These are phyloP conservation scores for Kodamaea kaohsiungensis DNA, from an alignment of 805 yeast genomes.

Conservation along the genomic window DNA sequence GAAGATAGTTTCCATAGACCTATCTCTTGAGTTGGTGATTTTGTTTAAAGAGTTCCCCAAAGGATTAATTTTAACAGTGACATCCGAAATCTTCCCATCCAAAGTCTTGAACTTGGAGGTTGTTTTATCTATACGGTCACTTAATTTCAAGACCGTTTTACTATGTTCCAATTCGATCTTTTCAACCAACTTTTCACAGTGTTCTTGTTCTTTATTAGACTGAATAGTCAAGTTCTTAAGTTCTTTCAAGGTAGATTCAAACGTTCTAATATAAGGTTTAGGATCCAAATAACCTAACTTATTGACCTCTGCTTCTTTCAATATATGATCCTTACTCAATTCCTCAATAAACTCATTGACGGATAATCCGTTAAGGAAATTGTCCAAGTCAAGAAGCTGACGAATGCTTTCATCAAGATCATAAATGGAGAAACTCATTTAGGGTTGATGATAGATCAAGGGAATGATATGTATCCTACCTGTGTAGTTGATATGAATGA, in stretches of 20 bases:
- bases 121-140: conserved; percentile 47
- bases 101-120: conserved; percentile 50
- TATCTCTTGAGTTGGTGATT: conserved; percentile 70
- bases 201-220: conserved; percentile 49
- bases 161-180: conserved; percentile 67
- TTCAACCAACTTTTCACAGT: conserved; percentile 58
- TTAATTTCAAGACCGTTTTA: conserved; percentile 58
- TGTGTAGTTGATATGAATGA: neutral
- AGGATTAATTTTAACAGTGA: conserved; percentile 63
- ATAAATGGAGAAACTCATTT: conserved; percentile 43
- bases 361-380: conserved; percentile 66
- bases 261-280: conserved; percentile 90
- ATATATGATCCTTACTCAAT: conserved; percentile 65
- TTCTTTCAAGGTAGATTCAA: conserved; percentile 80
- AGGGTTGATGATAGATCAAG: neutral
- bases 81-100: conserved; percentile 54
- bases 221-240: conserved; percentile 61
- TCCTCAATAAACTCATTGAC: conserved; percentile 81
- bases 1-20: conserved; percentile 69
- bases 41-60: conserved; percentile 67
- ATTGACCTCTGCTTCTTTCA: conserved; percentile 51
- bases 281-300: conserved; percentile 72
- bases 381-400: conserved; percentile 55
- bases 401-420: conserved; percentile 66
- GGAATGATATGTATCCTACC: neutral